Base-by-base conservation (phyloP, 495 filamentous ascomycete species). In the Daldinia decipiens region DNA sequence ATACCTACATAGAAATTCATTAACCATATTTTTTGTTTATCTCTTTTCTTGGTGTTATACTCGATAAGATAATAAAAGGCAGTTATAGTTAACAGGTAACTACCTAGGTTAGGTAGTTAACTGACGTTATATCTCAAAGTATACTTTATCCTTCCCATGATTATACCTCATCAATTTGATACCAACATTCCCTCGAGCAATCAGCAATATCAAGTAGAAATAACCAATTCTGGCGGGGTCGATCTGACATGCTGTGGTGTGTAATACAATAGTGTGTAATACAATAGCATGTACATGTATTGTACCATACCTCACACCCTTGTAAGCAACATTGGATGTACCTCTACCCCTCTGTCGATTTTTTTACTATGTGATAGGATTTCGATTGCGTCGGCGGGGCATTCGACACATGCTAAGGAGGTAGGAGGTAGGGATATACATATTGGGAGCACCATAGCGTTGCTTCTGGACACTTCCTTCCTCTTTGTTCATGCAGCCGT, bases 391-490 rank as follows among this genome's bases (percentile, higher is more conserved):
- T 71, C 58, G 58, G 68, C 68, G 68, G 68, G 58, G 68, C 43
- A 61, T 50, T 58, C 40, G 53, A 71, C 43, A 62, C 68, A 71
- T 45, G 40, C 68, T 62, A 71, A 59, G 68, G 24, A 40, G 19
- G 34, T 60, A 45, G 26, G 50, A 32, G 21, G 21, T 24, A 24
- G 21, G 21, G 21, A 24, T 24, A 29, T 57, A 66, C 57, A 57
- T 43, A 59, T 39, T 39, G 51, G 54, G 43, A 26, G 47, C 39
- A 52, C 31, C 31, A 66, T 62, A 54, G 51, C 39, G 34, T 70
- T 21, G 38, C 63, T 67, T 71, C 68, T 71, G 45, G 68, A 67
- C 68, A 58, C 51, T 71, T 67, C 62, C 45, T 61, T 65, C 55
- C 55, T 59, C 36, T 24, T 59, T 34, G n/a, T 57, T 57, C 19